Evolutionary conservation across 805 yeast species (phyloP).

Genomic region (Ogataea pilisensis): DNA sequence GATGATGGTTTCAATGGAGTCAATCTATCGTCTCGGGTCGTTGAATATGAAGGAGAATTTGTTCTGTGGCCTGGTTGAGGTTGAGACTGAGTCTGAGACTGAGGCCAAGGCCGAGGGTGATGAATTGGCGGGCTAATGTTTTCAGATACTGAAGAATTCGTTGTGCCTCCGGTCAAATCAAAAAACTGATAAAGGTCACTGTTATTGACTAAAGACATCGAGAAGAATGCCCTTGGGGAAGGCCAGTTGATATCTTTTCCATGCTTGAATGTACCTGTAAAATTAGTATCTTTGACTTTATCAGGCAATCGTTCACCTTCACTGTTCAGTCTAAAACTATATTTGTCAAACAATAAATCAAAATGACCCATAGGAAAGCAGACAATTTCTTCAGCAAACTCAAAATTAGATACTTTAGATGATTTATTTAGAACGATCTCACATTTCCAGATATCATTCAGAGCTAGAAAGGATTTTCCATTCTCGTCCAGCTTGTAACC

Average conservation of each 20-base stretch:
- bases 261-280: slow-evolving; percentile 25
- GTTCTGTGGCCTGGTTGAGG: slow-evolving; percentile 7
- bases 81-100: background rate
- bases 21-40: slow-evolving; percentile 1
- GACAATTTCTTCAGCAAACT: slow-evolving; percentile 27
- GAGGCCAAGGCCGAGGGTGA: background rate
- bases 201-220: slow-evolving; percentile 22
- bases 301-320: slow-evolving; percentile 14
- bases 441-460: slow-evolving; percentile 32
- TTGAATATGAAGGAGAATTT: background rate
- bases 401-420: slow-evolving; percentile 25
- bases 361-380: slow-evolving; percentile 31
- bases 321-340: slow-evolving; percentile 16
- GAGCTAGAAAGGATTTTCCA: slow-evolving; percentile 25
- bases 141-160: background rate
- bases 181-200: slow-evolving; percentile 3
- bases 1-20: slow-evolving; percentile 4
- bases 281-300: slow-evolving; percentile 5
- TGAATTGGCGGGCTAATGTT: background rate
- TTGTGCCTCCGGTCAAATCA: slow-evolving; percentile 3
- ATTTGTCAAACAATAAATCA: slow-evolving; percentile 17
- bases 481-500: slow-evolving; percentile 40
- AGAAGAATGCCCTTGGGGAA: slow-evolving; percentile 26
- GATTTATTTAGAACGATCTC: slow-evolving; percentile 30
- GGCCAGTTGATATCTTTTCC: slow-evolving; percentile 25